These are phyloP conservation scores for Suillus clintonianus DNA, from an alignment of 768 basidiomycete genomes.

Conservation along the genomic window DNA sequence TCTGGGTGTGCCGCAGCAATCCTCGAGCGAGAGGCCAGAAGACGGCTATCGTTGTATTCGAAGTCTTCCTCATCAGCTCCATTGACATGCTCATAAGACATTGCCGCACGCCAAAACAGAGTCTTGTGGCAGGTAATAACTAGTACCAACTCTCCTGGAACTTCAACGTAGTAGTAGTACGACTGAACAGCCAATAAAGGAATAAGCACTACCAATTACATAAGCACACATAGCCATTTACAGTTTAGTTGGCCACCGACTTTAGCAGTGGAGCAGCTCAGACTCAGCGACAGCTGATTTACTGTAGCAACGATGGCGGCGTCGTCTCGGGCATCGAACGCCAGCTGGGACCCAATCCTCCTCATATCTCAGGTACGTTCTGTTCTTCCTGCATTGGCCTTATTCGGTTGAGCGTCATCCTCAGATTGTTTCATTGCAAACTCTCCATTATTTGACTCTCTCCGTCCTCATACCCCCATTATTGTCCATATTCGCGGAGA, in stretches of 20 bases:
- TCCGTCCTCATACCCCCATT: conserved; percentile 81
- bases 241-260: too few species aligned
- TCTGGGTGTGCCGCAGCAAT: conserved; percentile 7
- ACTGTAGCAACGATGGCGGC: conserved; percentile 27
- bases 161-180: neutral
- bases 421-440: conserved; percentile 92
- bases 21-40: conserved; percentile 6
- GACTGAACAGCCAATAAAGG: neutral
- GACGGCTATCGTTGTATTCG: conserved; percentile 7
- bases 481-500: conserved; percentile 73
- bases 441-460: conserved; percentile 90
- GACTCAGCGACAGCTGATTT: neutral
- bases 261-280: neutral
- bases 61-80: conserved; percentile 26
- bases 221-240: neutral
- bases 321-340: conserved; percentile 36
- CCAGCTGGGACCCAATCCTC: conserved; percentile 88
- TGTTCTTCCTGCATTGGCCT: neutral
- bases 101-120: conserved; percentile 10
- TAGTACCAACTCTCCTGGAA: neutral
- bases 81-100: conserved; percentile 36
- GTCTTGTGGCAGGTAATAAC: neutral
- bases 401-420: neutral
- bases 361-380: conserved; percentile 77
- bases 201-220: neutral